Evolutionary conservation across 768 basidiomycete species (phyloP).

Genomic region (Rhizopogon salebrosus): DNA sequence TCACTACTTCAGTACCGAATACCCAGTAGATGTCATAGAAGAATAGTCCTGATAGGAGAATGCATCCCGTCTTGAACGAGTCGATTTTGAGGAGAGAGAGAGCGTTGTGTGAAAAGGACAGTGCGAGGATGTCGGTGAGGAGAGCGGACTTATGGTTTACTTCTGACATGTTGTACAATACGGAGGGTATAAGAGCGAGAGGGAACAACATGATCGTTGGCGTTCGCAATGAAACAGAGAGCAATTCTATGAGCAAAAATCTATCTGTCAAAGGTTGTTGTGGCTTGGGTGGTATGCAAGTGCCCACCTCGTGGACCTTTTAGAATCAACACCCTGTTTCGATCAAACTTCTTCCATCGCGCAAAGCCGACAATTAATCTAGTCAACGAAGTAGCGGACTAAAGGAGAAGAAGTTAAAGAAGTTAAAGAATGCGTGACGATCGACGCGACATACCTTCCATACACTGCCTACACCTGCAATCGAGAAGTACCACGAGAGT

Average conservation of each 20-base stretch:
- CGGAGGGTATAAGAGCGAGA: constrained; percentile 58
- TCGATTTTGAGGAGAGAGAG: constrained; percentile 79
- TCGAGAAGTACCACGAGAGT: constrained; percentile 69
- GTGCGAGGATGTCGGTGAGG: constrained; percentile 67
- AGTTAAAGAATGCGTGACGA: neutral
- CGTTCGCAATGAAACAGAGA: constrained; percentile 46
- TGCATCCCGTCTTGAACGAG: constrained; percentile 81
- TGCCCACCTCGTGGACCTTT: constrained; percentile 40
- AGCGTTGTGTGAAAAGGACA: constrained; percentile 81
- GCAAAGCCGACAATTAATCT: constrained; percentile 43
- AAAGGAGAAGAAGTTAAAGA: neutral
- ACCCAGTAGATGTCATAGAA: constrained; percentile 96
- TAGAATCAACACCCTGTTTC: constrained; percentile 36
- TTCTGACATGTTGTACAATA: constrained; percentile 50
- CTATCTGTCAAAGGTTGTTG: constrained; percentile 10
- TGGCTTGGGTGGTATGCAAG: neutral
- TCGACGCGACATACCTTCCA: constrained; percentile 49
- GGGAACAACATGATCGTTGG: constrained; percentile 55
- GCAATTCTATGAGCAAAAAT: constrained; percentile 23
- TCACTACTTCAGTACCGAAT: constrained; percentile 79
- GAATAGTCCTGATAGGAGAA: constrained; percentile 81
- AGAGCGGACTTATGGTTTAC: constrained; percentile 54
- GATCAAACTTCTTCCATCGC: constrained; percentile 56
- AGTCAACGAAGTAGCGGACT: constrained; percentile 50
- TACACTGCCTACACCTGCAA: constrained; percentile 60